These are phyloP conservation scores for Aspergillus hortae DNA, from an alignment of 2,329 filamentous ascomycete species.

Conservation along the genomic window DNA sequence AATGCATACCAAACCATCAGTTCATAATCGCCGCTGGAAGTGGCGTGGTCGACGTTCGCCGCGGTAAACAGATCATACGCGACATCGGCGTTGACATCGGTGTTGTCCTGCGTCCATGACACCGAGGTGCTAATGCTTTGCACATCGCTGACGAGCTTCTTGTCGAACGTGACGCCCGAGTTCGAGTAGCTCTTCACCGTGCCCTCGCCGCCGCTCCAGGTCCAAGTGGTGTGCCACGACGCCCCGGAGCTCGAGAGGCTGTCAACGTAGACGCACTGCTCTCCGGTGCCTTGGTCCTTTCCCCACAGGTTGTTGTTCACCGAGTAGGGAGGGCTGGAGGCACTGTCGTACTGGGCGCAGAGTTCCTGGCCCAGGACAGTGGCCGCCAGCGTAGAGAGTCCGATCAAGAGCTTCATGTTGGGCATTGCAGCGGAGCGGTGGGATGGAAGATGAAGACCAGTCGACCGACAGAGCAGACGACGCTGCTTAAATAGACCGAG, in stretches of 20 bases:
- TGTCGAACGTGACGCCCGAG: slow-evolving; percentile 35
- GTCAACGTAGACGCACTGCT: slow-evolving; percentile 39
- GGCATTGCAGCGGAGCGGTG: too few relatives aligned
- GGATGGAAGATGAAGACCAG: too few relatives aligned
- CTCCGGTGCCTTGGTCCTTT: slow-evolving; percentile 27
- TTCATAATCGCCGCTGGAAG: slow-evolving; percentile 50
- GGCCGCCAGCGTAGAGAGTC: too few relatives aligned
- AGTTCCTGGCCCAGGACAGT: neutral
- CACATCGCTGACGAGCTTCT: slow-evolving; percentile 25
- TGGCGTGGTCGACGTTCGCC: slow-evolving; percentile 35
- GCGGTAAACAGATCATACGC: slow-evolving; percentile 58
- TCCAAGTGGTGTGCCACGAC: slow-evolving; percentile 42
- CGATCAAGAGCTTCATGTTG: too few relatives aligned
- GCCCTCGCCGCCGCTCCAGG: slow-evolving; percentile 33
- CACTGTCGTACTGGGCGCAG: slow-evolving; percentile 21
- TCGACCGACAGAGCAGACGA: too few relatives aligned
- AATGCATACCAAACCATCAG: slow-evolving; percentile 57
- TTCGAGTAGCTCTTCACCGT: slow-evolving; percentile 31
- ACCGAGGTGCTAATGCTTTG: slow-evolving; percentile 39
- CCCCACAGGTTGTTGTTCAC: slow-evolving; percentile 52
- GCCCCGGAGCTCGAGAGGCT: slow-evolving; percentile 23
- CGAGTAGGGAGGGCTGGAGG: slow-evolving; percentile 36
- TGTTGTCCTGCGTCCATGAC: slow-evolving; percentile 47
- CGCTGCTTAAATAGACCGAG: too few relatives aligned
- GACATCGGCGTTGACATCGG: slow-evolving; percentile 51